Conservation (phyloP, 371 early-diverging fungal genomes). For the Mortierella sp. region DNA sequence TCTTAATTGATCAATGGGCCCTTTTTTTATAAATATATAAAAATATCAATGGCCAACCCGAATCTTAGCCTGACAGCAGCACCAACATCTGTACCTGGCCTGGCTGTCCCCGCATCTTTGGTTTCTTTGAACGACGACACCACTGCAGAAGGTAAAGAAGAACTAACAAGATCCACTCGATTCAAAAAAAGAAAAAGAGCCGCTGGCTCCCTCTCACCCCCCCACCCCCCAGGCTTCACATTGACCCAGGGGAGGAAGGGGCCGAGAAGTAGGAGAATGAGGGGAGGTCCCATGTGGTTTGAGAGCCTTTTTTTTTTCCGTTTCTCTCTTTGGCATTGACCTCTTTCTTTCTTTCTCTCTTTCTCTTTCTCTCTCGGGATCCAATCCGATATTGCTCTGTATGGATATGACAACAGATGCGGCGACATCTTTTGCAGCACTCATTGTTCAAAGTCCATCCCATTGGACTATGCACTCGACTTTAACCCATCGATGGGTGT, state of each 20-base stretch:
- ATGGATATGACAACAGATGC: constrained; percentile 21
- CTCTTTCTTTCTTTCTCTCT: neutral
- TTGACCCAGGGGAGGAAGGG: no score
- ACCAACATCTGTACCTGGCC: constrained; percentile 48
- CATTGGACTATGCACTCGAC: constrained; percentile 42
- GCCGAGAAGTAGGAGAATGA: no score
- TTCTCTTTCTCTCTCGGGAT: neutral
- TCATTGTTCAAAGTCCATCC: constrained; percentile 49
- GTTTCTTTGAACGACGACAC: constrained; percentile 48
- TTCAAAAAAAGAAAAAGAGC: no score
- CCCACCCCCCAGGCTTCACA: no score
- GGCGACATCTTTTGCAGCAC: constrained; percentile 54
- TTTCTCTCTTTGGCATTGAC: neutral
- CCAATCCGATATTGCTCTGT: neutral
- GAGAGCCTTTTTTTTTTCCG: neutral
- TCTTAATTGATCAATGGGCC: no score
- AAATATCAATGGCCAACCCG: no score
- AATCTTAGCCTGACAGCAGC: constrained; percentile 51
- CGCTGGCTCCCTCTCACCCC: no score
- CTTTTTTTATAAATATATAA: no score
- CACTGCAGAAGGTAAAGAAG: constrained; percentile 51
- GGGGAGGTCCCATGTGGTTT: no score
- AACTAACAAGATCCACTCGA: no score
- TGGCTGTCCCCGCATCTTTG: constrained; percentile 43
- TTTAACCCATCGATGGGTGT: constrained; percentile 46